A percentile compares a stretch with the other conserved stretches of the same genome.
Conservation (phyloP, 169 alveolate species). For the Plasmodium billcollinsi region DNA sequence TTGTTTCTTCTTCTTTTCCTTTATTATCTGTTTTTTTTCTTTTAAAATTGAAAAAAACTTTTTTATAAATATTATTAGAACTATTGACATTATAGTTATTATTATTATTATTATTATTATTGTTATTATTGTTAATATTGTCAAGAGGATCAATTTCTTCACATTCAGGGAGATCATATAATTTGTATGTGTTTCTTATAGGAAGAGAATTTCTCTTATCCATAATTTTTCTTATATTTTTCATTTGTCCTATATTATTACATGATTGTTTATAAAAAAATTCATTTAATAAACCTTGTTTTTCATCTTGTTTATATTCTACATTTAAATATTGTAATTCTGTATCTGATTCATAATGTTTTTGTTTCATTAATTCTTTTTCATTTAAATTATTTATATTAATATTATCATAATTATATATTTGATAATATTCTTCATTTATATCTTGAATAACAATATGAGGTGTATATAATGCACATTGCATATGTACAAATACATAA, state of each 20-base stretch:
- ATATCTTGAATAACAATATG: slow-evolving; percentile 58
- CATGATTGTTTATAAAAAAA: slow-evolving; percentile 10
- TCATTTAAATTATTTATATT: slow-evolving; percentile 8
- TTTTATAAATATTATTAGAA: background rate
- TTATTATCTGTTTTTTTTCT: background rate
- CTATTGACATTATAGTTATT: background rate
- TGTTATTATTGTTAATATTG: too few species aligned
- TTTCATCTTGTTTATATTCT: slow-evolving; percentile 47
- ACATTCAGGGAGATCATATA: too few species aligned
- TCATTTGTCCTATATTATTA: background rate
- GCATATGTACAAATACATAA: slow-evolving; percentile 62
- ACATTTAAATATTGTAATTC: slow-evolving; percentile 22
- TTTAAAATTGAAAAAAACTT: slow-evolving; percentile 1
- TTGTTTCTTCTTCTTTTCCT: background rate
- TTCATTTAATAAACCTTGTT: slow-evolving; percentile 32
- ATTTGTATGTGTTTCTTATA: background rate
- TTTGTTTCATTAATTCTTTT: slow-evolving; percentile 10
- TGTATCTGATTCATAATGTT: slow-evolving; percentile 33
- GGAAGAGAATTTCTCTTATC: background rate
- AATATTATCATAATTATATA: slow-evolving; percentile 66
- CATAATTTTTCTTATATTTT: background rate
- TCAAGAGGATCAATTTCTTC: too few species aligned
- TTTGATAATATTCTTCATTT: slow-evolving; percentile 61
- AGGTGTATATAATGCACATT: slow-evolving; percentile 68
- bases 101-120: too few species aligned